Conservation (phyloP, 108 stramenopile genomes). For the Stephanodiscus minutulus region DNA sequence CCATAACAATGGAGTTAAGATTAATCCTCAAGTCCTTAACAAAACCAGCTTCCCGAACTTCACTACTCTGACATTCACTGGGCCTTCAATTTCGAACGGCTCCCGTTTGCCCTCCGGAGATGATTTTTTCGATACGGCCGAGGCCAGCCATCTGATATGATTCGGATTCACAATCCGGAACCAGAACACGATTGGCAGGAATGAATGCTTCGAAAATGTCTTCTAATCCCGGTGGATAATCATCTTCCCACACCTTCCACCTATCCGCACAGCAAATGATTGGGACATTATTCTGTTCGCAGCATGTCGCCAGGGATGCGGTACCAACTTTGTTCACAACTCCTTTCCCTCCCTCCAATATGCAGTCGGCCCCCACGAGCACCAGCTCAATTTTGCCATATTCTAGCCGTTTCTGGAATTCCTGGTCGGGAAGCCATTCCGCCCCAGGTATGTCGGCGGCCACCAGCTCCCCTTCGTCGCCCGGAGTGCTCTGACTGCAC, state of each 20-base stretch:
- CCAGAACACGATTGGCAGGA: constrained; percentile 30
- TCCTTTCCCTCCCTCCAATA: constrained; percentile 22
- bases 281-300: constrained; percentile 20
- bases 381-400: constrained; percentile 38
- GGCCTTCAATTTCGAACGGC: no score
- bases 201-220: constrained; percentile 51
- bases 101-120: no score
- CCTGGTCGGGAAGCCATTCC: constrained; percentile 35
- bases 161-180: constrained; percentile 10
- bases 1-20: no score
- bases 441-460: constrained; percentile 40
- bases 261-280: constrained; percentile 51
- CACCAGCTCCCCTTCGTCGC: constrained; percentile 59
- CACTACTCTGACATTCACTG: no score
- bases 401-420: constrained; percentile 27
- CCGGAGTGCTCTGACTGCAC: constrained; percentile 52
- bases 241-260: constrained; percentile 59
- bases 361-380: constrained; percentile 56
- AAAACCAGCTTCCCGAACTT: no score
- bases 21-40: no score
- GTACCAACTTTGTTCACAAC: constrained; percentile 63
- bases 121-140: no score
- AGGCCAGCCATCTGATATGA: no score
- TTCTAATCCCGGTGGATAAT: constrained; percentile 59
- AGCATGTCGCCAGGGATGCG: constrained; percentile 17